Conservation (phyloP, 257 asterid species). For the Eucommia ulmoides region DNA sequence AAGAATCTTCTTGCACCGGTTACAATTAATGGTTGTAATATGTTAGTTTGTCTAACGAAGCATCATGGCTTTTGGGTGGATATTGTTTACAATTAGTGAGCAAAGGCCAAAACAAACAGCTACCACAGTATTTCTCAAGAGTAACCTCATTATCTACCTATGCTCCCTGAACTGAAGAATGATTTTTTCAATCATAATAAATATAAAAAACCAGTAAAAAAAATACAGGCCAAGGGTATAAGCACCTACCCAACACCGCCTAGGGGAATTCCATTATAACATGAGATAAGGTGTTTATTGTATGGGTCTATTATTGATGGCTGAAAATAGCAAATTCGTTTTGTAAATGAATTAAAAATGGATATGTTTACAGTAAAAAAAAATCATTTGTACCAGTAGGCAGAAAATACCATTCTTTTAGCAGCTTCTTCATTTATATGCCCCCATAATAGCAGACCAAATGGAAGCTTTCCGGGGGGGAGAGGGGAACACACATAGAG, state of each 20-base stretch:
- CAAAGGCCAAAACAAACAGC: no score
- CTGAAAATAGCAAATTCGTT: neutral
- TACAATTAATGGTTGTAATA: no score
- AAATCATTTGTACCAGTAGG: neutral
- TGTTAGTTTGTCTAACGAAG: no score
- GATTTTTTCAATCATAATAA: no score
- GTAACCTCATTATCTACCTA: no score
- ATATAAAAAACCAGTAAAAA: no score
- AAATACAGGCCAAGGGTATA: no score
- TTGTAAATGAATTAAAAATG: no score
- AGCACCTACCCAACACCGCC: slow-evolving; percentile 1
- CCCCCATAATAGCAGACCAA: neutral
- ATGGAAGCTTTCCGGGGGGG: neutral
- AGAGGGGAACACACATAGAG: neutral
- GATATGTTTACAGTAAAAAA: neutral
- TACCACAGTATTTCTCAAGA: no score
- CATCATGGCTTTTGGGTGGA: no score
- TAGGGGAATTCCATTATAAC: neutral
- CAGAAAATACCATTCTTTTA: neutral
- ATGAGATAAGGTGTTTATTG: neutral
- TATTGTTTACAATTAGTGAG: no score
- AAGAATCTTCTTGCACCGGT: no score
- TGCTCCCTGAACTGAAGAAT: neutral
- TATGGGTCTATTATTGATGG: neutral
- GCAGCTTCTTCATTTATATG: slow-evolving; percentile 1